phyloP scores from a whole-genome alignment of 306 rosid species.

The Cucurbita moschata region DNA sequence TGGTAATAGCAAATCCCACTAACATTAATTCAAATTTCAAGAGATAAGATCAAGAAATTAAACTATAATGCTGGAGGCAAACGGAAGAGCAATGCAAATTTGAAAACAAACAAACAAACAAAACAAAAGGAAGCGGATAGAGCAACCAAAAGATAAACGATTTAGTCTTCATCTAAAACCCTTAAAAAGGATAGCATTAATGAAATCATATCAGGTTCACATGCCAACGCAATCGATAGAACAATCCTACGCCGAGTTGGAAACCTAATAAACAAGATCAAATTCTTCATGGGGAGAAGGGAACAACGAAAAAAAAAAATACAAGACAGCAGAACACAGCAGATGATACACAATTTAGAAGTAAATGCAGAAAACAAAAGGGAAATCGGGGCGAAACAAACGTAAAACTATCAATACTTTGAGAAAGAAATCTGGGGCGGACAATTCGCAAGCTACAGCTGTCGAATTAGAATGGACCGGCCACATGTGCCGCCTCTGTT shows the following conservation, averaged over 20 bases:
- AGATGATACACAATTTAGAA: background rate
- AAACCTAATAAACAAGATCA: background rate
- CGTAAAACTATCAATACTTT: slow-evolving; percentile 31
- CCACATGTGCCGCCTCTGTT: slow-evolving; percentile 98
- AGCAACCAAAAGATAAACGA: background rate
- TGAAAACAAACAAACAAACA: background rate
- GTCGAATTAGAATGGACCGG: slow-evolving; percentile 76
- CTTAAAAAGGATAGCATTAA: background rate
- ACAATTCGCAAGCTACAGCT: slow-evolving; percentile 64
- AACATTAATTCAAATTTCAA: background rate
- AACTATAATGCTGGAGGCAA: background rate
- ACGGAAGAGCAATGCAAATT: background rate
- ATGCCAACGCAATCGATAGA: background rate
- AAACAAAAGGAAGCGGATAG: background rate
- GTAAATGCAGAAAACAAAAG: background rate
- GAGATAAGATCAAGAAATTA: background rate
- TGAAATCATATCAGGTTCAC: background rate
- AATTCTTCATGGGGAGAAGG: background rate
- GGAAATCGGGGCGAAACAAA: background rate
- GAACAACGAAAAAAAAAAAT: background rate
- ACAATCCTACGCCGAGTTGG: background rate
- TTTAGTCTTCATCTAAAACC: background rate
- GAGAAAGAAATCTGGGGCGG: slow-evolving; percentile 38
- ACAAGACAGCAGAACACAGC: background rate
- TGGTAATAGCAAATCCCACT: background rate